A percentile compares a stretch with the other conserved stretches of the same genome.
phyloP scores from a whole-genome alignment of 1,284 basidiomycete species.

The Papiliotrema fonsecae region DNA sequence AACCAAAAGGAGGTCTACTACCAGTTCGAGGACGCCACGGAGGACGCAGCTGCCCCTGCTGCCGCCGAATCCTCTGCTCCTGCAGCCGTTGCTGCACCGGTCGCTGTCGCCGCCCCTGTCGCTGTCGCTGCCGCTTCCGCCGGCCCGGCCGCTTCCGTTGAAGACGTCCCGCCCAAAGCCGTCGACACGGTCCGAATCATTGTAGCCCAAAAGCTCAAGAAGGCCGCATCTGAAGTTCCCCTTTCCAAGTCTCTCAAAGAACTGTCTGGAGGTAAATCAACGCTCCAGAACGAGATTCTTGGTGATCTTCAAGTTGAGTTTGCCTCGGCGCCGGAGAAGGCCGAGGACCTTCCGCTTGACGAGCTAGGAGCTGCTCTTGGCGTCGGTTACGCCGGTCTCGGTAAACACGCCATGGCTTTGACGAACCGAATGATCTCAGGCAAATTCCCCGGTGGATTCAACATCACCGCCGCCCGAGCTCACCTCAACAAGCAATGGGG shows the following conservation, averaged over 20 bases:
- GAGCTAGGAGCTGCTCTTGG: slow-evolving; percentile 85
- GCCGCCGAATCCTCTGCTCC: slow-evolving; percentile 47
- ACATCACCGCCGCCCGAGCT: slow-evolving; percentile 83
- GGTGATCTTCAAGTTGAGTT: slow-evolving; percentile 90
- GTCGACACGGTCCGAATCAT: slow-evolving; percentile 82
- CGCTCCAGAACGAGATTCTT: slow-evolving; percentile 93
- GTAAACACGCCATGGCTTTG: slow-evolving; percentile 91
- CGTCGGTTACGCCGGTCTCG: slow-evolving; percentile 74
- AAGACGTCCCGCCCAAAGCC: slow-evolving; percentile 86
- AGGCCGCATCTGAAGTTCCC: slow-evolving; percentile 80
- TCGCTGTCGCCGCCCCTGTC: slow-evolving; percentile 52
- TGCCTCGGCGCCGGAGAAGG: slow-evolving; percentile 89
- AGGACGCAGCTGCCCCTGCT: slow-evolving; percentile 50
- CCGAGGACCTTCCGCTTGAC: slow-evolving; percentile 91
- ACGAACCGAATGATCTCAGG: slow-evolving; percentile 86
- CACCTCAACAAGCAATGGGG: slow-evolving; percentile 91
- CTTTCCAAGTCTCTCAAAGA: slow-evolving; percentile 97
- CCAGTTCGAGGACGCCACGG: slow-evolving; percentile 83
- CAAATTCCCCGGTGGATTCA: slow-evolving; percentile 99
- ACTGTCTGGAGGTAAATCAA: slow-evolving; percentile 96
- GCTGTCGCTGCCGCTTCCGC: slow-evolving; percentile 53
- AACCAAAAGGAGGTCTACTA: slow-evolving; percentile 97
- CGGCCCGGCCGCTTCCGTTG: slow-evolving; percentile 64
- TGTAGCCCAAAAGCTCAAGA: slow-evolving; percentile 98
- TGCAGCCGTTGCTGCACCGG: slow-evolving; percentile 49